Base-by-base conservation (phyloP, 1,139 yeast species). In the Debaryomyces subglobosus region DNA sequence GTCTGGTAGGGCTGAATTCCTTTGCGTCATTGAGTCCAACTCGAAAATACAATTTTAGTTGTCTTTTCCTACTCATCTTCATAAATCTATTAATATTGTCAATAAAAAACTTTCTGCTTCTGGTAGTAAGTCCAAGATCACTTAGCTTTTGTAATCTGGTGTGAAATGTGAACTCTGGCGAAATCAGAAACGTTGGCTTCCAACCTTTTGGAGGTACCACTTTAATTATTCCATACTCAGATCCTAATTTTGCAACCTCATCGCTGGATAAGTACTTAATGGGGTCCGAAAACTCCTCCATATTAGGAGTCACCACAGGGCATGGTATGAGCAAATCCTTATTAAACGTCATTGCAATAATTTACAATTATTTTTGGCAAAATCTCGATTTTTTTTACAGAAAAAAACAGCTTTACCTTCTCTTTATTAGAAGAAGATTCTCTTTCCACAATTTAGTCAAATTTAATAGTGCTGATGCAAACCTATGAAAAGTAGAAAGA, bases 71-170 rank as follows among this genome's bases (percentile, higher is more conserved):
- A 46, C 71, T 65, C 81, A 82, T 80, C 55, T 71, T 72, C 56
- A 78, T 63, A 58, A 72, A 86, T 51, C 89, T 78, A 51, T 80
- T 78, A 52, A 86, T 64, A 54, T 84, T 87, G 49, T 79, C 82
- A 42, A 70, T 71, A 64, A 86, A 86, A 57, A 82, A 82, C 50
- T 77, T 70, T 46, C 92, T 68, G 33, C 86, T 81, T 53, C 95
- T 70, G 45, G 85, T 83, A 8, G 78, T 65, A 15, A 87, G 63
- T 20, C 86, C 85, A 59, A 87, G 69, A 61, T 86, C 89, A 58
- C 82, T 79, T 48, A 87, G 59, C 45, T 74, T 78, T 60, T 87
- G 94, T 21, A 84, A 63, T 48, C 94, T 67, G 5, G 90, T 86
- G 53, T 82, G 85, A 59, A 87, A 86, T 47, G 67, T 74, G 63